These are phyloP conservation scores for Apophysomyces elegans DNA, from an alignment of 371 early-diverging fungal species.

Conservation along the genomic window DNA sequence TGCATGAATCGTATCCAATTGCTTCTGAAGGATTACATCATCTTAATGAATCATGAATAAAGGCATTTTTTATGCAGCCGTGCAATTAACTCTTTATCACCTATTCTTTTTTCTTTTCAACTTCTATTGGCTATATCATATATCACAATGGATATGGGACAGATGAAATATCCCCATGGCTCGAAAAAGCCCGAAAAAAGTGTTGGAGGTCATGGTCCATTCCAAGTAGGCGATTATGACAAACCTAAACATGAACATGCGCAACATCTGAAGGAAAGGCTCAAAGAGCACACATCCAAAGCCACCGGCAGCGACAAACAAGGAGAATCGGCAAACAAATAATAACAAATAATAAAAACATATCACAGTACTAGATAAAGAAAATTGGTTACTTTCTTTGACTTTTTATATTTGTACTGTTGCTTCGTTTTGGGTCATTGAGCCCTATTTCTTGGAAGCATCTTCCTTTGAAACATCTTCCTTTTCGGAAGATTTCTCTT, in stretches of 20 bases:
- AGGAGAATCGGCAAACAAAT: constrained; percentile 2
- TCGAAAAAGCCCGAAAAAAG: constrained; percentile 18
- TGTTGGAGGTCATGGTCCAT: constrained; percentile 24
- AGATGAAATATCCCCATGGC: constrained; percentile 35
- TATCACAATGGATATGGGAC: constrained; percentile 45
- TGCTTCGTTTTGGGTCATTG: neutral
- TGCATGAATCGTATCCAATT: no score
- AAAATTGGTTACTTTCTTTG: neutral
- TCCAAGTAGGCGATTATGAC: constrained; percentile 51
- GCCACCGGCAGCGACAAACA: neutral
- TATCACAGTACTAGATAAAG: neutral
- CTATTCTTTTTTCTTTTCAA: constrained; percentile 1
- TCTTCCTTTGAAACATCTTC: constrained; percentile 18
- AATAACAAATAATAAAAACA: constrained; percentile 5
- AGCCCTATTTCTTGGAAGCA: neutral
- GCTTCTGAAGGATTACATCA: no score
- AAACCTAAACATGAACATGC: constrained; percentile 12
- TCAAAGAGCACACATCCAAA: constrained; percentile 5
- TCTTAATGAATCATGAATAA: no score
- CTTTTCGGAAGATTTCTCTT: constrained; percentile 22
- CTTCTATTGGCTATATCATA: neutral
- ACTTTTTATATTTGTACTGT: no score
- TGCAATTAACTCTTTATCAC: neutral
- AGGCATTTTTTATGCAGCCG: no score
- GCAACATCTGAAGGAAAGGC: neutral